Base-by-base conservation (phyloP, 2,329 filamentous ascomycete genomes). In the Ophiostoma himal-ulmi region DNA sequence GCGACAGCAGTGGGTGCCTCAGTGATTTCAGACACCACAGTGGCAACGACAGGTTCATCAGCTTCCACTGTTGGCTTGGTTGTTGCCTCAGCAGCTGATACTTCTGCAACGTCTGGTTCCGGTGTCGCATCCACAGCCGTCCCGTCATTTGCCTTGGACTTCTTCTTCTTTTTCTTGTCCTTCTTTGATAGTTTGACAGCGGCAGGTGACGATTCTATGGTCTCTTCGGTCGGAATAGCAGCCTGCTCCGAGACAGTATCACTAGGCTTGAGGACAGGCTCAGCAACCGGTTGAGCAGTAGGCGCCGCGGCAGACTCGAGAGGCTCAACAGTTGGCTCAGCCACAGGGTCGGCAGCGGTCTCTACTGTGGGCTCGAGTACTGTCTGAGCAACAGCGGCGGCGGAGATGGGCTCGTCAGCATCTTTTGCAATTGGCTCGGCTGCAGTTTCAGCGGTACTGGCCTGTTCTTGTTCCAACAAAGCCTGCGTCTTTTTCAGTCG, bases 121-220 rank as follows among this genome's bases (percentile, higher is more conserved):
- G 30, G 30, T 14, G 30, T 36, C 30, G 20, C 60, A 6, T 64
- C 60, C 5, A 36, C 60, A 36, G 3, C 30, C 34, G 8, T n/a
- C 3, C 36, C 57, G 30, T n/a, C 30, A 20, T 37, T 37, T 36
- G 34, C 20, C 60, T 64, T 64, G n/a, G 52, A 57, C 60, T 64
- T 64, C 5, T 64, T 64, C 60, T 64, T 60, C 64, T 70, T 67
- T 44, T 70, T 67, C 52, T 68, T 71, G 36, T 67, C 64, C 62
- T 71, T 71, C 62, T 71, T 71, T 44, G 26, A 41, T n/a, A 48
- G 39, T 67, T 69, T 71, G 11, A 8, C 34, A n/a, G 20, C 10
- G 10, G 26, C 67, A 34, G 67, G n/a, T 36, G 20, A n/a, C 14
- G 20, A 39, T 13, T 68, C 66, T 6, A 34, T 3, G 20, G 44